Base-by-base conservation (phyloP, 1,284 basidiomycete species). In the Golubevia sp. region DNA sequence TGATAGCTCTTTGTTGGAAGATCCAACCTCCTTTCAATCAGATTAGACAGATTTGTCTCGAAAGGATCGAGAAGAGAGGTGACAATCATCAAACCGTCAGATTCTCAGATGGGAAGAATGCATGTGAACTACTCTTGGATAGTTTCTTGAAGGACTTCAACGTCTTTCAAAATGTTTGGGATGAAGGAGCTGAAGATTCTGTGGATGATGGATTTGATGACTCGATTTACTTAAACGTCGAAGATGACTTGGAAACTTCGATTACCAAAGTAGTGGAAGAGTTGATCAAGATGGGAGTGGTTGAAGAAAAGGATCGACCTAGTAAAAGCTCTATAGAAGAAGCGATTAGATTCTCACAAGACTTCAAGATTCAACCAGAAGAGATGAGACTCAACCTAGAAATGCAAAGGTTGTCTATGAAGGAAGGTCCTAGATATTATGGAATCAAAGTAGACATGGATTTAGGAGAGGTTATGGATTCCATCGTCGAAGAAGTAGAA, bases 41-140 rank as follows among this genome's bases (percentile, higher is more conserved):
- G 11, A 52, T 81, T 0, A 75, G 77, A 49, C 67, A 68, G 2
- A 18, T 81, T 13, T 77, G 76, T 58, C 58, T 69, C 0, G 49
- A 34, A 1, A 66, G 80, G 7, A 72, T 83, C 58, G 62, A 72
- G 8, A 30, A 51, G 8, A 57, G 80, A 5, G 80, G 77, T 0
- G 69, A 71, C 4, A 81, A 81, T 27, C 80, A 83, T 57, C 80
- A 82, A 58, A 75, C 68, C 18, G 62, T 83, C 2, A 57, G 70
- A 0, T 70, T 70, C 11, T 75, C 77, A 38, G 20, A 23, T 5
- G 52, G 25, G 1, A 23, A n/a, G 34, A 21, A 20, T 11, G 49
- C 11, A n/a, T 13, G 34, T n/a, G 48, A 27, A 18, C 5, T n/a
- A 49, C 3, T 20, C 13, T 6, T 48, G 18, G 7, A 49, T 54